A percentile compares a stretch with the other conserved stretches of the same genome.
Evolutionary conservation across 139 green algal genomes (phyloP).

Genomic region (Gonium pectorale): DNA sequence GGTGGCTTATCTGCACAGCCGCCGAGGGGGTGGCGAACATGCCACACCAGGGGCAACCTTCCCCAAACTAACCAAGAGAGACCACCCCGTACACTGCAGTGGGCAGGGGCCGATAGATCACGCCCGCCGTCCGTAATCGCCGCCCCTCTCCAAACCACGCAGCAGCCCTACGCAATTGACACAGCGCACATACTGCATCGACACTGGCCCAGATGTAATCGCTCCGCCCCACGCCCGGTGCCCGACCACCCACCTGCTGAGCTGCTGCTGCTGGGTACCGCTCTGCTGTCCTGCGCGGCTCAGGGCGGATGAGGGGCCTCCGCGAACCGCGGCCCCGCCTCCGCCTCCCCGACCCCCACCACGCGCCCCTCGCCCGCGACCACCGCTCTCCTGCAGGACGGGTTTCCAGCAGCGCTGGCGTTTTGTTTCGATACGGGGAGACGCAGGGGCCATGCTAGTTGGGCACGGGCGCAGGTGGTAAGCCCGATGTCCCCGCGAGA

Average conservation of each 20-base stretch:
- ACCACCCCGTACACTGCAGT: no score
- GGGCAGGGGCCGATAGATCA: neutral
- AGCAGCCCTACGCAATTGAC: neutral
- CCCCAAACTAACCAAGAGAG: no score
- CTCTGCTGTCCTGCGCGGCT: neutral
- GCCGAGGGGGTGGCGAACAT: no score
- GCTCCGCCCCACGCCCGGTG: no score
- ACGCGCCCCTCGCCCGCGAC: constrained; percentile 1
- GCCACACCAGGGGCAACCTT: no score
- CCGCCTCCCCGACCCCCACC: no score
- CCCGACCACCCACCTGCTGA: neutral
- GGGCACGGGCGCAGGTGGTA: neutral
- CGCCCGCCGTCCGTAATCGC: neutral
- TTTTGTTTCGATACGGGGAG: neutral
- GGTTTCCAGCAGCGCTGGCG: neutral
- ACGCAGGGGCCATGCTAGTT: neutral
- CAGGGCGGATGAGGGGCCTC: constrained; percentile 25
- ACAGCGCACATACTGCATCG: no score
- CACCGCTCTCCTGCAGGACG: neutral
- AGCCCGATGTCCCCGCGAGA: neutral
- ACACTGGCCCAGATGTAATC: no score
- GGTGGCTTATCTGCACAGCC: no score
- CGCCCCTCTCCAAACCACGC: neutral
- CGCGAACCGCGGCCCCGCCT: no score
- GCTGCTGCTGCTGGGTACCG: neutral